Percentiles rank a stretch among this genome's conserved stretches.
phyloP scores from a whole-genome alignment of 2,329 filamentous ascomycete species.

The Stromatinia cepivora region DNA sequence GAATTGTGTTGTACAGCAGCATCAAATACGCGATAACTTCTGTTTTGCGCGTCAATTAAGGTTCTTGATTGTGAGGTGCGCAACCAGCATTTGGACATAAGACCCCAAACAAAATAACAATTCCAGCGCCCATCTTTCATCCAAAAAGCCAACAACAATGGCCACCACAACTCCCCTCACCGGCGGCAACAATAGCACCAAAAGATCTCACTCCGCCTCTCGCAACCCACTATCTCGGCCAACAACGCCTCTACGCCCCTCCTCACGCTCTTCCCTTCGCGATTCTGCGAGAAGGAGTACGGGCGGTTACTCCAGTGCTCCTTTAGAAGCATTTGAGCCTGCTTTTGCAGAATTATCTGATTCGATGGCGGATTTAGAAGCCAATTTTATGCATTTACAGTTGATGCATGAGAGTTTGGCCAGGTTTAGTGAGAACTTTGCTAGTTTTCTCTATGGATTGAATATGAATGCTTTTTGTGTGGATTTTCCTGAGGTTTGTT shows the following conservation, averaged over 20 bases:
- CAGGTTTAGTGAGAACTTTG: conserved; percentile 94
- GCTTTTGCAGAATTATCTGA: conserved; percentile 92
- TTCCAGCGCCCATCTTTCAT: neutral
- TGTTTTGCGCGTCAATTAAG: neutral
- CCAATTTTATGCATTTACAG: conserved; percentile 96
- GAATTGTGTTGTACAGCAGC: neutral
- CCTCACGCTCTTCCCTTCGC: conserved; percentile 81
- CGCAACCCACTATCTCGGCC: conserved; percentile 54
- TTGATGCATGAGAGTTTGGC: conserved; percentile 93
- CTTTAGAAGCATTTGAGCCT: conserved; percentile 81
- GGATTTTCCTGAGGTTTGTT: conserved; percentile 83
- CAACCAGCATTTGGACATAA: neutral
- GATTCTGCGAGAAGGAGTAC: conserved; percentile 63
- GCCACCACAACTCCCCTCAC: conserved; percentile 38
- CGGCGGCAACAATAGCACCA: conserved; percentile 34
- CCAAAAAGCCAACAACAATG: conserved; percentile 22
- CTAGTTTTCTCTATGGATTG: conserved; percentile 89
- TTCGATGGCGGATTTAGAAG: conserved; percentile 91
- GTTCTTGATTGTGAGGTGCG: neutral
- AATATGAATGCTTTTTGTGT: conserved; percentile 99
- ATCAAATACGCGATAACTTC: neutral
- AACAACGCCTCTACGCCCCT: conserved; percentile 87
- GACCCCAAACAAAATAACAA: neutral
- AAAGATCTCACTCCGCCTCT: conserved; percentile 35
- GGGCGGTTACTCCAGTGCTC: conserved; percentile 58